Evolutionary conservation across 2,329 filamentous ascomycete genomes (phyloP).

Genomic region (Arthrinium puccinioides): DNA sequence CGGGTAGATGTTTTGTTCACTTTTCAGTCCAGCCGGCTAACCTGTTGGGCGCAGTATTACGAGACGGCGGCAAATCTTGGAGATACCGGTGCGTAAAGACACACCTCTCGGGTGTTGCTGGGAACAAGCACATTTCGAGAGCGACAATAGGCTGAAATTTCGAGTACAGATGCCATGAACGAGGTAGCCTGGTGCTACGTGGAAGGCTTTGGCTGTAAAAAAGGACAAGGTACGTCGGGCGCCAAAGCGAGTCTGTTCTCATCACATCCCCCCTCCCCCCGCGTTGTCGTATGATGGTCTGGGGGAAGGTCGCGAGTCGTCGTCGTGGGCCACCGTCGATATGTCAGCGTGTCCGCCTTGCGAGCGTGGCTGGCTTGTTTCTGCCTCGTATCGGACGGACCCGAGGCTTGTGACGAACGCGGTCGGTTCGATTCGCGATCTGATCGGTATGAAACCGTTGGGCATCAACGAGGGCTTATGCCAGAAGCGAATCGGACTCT

Average conservation of each 20-base stretch:
- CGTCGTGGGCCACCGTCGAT: too few species aligned
- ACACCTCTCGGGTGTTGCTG: background rate
- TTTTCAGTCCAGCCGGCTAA: background rate
- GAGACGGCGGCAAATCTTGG: slow-evolving; percentile 95
- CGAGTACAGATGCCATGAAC: slow-evolving; percentile 78
- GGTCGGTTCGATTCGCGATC: too few species aligned
- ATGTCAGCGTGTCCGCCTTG: too few species aligned
- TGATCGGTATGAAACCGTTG: background rate
- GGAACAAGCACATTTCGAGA: background rate
- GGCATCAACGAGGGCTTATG: background rate
- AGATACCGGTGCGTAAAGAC: slow-evolving; percentile 58
- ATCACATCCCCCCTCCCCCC: slow-evolving; percentile 6
- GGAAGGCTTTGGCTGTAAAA: slow-evolving; percentile 91
- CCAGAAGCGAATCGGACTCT: background rate
- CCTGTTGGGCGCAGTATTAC: slow-evolving; percentile 62
- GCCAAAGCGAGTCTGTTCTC: slow-evolving; percentile 8
- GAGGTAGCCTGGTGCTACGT: slow-evolving; percentile 94
- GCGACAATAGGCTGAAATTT: slow-evolving; percentile 18
- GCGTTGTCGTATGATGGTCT: too few species aligned
- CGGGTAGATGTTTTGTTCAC: too few species aligned
- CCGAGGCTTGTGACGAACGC: too few species aligned
- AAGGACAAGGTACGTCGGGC: slow-evolving; percentile 85
- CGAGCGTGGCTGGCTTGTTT: too few species aligned
- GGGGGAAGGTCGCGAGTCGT: too few species aligned
- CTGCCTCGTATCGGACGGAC: too few species aligned